Evolutionary conservation across 441 rosid species (phyloP), one percentile per base, ranked within the genome.

Genomic region (Adansonia grandidieri): DNA sequence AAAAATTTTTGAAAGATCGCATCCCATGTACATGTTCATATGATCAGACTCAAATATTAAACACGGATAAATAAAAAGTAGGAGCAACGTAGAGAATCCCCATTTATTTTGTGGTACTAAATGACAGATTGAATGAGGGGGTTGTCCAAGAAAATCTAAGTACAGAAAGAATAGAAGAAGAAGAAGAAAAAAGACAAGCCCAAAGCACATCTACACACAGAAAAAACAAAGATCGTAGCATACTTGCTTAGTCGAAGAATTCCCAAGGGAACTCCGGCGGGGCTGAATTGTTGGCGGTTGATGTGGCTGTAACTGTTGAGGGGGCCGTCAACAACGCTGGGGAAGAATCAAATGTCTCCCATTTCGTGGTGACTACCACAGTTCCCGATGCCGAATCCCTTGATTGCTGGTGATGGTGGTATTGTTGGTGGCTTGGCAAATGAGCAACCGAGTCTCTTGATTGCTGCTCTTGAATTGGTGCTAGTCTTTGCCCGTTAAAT

Each of bases 311-410:
- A 7, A 40, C 10, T 11, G 79, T 53, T 53, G 84, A 72, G 20
- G 89, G 75, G 42, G 78, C 86, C 44, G 88, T 89, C 48, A 88
- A 66, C 47, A 78, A 71, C 13, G 83, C 56, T 0, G 91, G 90
- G 44, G 76, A 75, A 0, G 92, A 83, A 82, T 93, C 98, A 24
- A 93, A 95, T 20, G 92, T 91, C 88, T 95, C 97, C 99, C 99
- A 95, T 67, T 91, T 88, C 4, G 98, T 91, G n/a, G 97, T 92
- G 10, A 95, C 88, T 1, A 89, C 88, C 24, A 86, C 87, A 24
- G 89, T 78, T 53, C 88, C 94, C 53, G 93, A 40, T 9, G 88
- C 60, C 7, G 44, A 40, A 4, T 40, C 6, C 44, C 5, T 40
- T 14, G 89, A 62, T 53, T 78, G 62, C 64, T 15, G 82, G 71